These are phyloP conservation scores for Salicornia ramosissima DNA, from an alignment of 148 eudicot genomes.

Conservation along the genomic window DNA sequence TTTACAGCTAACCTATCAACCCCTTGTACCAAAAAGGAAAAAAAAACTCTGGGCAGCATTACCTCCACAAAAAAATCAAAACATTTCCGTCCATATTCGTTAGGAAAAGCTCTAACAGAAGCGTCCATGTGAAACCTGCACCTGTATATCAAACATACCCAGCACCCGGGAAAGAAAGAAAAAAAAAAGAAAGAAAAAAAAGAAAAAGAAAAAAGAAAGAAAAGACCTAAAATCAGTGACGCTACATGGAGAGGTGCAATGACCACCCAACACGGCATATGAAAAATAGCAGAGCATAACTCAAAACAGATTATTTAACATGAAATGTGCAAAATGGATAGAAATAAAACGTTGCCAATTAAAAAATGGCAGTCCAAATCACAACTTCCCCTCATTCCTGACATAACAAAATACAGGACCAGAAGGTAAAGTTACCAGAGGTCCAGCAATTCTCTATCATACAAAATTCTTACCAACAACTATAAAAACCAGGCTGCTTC, in stretches of 20 bases:
- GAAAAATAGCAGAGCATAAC: not conserved
- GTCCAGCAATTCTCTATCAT: slow-evolving; percentile 13
- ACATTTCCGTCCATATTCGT: slow-evolving; percentile 35
- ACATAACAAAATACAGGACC: slow-evolving; percentile 1
- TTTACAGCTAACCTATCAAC: slow-evolving; percentile 10
- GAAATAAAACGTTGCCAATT: not conserved
- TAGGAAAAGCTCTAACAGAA: slow-evolving; percentile 45
- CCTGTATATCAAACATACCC: slow-evolving; percentile 37
- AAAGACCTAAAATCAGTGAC: slow-evolving; percentile 28
- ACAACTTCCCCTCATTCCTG: not conserved
- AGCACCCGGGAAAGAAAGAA: slow-evolving; percentile 11
- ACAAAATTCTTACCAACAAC: slow-evolving; percentile 6
- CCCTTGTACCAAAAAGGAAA: slow-evolving; percentile 15
- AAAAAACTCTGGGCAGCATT: slow-evolving; percentile 34
- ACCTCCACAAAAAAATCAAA: slow-evolving; percentile 49
- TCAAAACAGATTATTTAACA: slow-evolving; percentile 12
- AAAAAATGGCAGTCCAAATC: not conserved
- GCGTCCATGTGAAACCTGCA: slow-evolving; percentile 44
- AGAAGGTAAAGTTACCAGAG: not conserved
- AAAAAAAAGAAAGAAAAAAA: not conserved
- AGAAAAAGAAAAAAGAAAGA: slow-evolving; percentile 6
- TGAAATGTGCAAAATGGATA: not conserved
- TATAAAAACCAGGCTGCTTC: not conserved
- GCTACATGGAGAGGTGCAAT: slow-evolving; percentile 14
- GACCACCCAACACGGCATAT: slow-evolving; percentile 11